Percentiles rank a stretch among this genome's conserved stretches.
Conservation (phyloP, 768 basidiomycete genomes). For the Sistotremastrum niveocremeum region DNA sequence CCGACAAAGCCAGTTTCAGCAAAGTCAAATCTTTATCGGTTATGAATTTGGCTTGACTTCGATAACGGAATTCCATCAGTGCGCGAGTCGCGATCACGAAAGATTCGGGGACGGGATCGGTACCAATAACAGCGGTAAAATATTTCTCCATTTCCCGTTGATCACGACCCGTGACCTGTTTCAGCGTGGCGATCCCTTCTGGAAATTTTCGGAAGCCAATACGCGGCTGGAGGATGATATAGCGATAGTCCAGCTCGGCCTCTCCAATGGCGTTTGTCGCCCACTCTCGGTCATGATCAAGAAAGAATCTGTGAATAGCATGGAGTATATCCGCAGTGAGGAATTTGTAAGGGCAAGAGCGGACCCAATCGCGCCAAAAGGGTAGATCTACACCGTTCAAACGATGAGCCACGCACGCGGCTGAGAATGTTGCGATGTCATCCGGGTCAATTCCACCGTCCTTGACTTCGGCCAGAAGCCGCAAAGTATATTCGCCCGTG, state of each 20-base stretch:
- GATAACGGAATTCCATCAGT: constrained; percentile 24
- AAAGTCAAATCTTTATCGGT: constrained; percentile 1
- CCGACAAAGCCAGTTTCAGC: constrained; percentile 11
- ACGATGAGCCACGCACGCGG: too few species aligned
- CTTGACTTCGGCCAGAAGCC: too few species aligned
- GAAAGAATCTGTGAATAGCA: constrained; percentile 23
- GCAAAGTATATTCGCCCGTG: constrained; percentile 1
- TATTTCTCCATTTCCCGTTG: constrained; percentile 24
- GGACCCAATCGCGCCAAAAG: constrained; percentile 25
- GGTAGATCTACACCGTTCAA: constrained; percentile 9
- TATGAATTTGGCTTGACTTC: constrained; percentile 19
- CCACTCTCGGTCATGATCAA: constrained; percentile 28
- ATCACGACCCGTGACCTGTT: constrained; percentile 29
- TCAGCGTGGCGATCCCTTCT: constrained; percentile 24
- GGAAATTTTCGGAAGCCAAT: constrained; percentile 24
- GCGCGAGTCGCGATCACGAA: constrained; percentile 22
- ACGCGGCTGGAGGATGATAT: constrained; percentile 22
- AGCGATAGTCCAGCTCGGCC: constrained; percentile 23
- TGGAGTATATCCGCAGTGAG: constrained; percentile 26
- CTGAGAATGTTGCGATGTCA: too few species aligned
- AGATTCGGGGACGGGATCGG: constrained; percentile 16
- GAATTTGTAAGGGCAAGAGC: constrained; percentile 20
- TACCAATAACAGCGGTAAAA: constrained; percentile 22
- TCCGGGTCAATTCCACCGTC: too few species aligned
- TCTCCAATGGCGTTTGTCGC: constrained; percentile 18